These are phyloP conservation scores for Rhamnella rubrinervis DNA, from an alignment of 331 rosid genomes.

Conservation along the genomic window DNA sequence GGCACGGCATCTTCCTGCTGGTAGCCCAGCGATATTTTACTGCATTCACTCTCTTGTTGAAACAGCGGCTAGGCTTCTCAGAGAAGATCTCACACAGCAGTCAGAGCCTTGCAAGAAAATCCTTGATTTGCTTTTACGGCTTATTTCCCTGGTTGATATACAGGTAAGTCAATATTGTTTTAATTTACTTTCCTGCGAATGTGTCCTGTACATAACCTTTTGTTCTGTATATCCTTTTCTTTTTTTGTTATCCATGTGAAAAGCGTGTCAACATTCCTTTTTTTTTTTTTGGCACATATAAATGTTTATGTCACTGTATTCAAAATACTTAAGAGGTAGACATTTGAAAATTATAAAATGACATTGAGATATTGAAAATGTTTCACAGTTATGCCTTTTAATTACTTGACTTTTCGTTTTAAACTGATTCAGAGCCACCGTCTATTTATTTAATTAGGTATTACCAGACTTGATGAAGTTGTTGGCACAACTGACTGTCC, in stretches of 20 bases:
- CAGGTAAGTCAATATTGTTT: slow-evolving; percentile 47
- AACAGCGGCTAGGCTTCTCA: slow-evolving; percentile 59
- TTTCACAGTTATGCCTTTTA: background rate
- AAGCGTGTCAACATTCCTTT: background rate
- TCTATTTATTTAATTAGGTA: slow-evolving; percentile 50
- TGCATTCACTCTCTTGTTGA: slow-evolving; percentile 68
- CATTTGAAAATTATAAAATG: slow-evolving; percentile 7
- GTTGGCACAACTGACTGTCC: slow-evolving; percentile 65
- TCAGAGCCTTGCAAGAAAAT: slow-evolving; percentile 81
- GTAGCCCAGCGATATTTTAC: slow-evolving; percentile 83
- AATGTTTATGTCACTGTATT: background rate
- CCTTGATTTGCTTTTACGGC: slow-evolving; percentile 71
- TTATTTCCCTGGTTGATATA: slow-evolving; percentile 77
- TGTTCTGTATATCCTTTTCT: background rate
- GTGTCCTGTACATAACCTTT: slow-evolving; percentile 5
- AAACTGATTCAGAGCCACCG: slow-evolving; percentile 13
- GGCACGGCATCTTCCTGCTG: slow-evolving; percentile 85
- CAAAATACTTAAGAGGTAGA: slow-evolving; percentile 12
- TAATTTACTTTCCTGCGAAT: slow-evolving; percentile 10
- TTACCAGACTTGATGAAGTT: slow-evolving; percentile 78
- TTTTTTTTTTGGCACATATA: slow-evolving; percentile 2
- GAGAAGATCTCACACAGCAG: slow-evolving; percentile 42
- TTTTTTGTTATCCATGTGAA: background rate
- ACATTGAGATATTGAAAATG: slow-evolving; percentile 9
- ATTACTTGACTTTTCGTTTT: slow-evolving; percentile 20